Evolutionary conservation across 805 yeast genomes (phyloP).

Genomic region (Ogataea pignaliae): DNA sequence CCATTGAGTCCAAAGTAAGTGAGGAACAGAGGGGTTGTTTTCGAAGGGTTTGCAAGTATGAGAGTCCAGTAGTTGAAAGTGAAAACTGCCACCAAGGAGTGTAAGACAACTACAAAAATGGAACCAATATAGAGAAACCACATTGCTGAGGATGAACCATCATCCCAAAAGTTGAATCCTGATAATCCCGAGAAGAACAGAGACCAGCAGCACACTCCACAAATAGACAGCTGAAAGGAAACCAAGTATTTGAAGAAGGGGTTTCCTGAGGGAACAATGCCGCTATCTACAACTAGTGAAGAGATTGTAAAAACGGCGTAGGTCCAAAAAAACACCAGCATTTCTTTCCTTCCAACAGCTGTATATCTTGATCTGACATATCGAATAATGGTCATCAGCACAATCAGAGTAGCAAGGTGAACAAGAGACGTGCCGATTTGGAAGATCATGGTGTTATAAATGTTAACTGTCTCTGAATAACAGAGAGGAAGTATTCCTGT

Average conservation of each 20-base stretch:
- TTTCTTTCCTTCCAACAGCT: constrained; percentile 89
- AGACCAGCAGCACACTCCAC: constrained; percentile 67
- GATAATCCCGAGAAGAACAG: constrained; percentile 70
- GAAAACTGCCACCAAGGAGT: constrained; percentile 62
- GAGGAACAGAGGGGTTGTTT: constrained; percentile 67
- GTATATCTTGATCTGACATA: constrained; percentile 83
- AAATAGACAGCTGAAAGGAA: constrained; percentile 70
- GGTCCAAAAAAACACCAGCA: constrained; percentile 66
- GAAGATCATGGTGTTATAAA: constrained; percentile 89
- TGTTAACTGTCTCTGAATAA: constrained; percentile 78
- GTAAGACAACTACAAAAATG: constrained; percentile 53
- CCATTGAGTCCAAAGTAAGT: constrained; percentile 72
- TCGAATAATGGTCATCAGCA: constrained; percentile 66
- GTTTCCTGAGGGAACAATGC: constrained; percentile 87
- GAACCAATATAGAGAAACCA: constrained; percentile 49
- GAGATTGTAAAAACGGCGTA: constrained; percentile 54
- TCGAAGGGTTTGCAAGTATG: constrained; percentile 37
- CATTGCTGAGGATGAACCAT: constrained; percentile 72
- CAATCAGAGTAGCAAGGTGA: constrained; percentile 67
- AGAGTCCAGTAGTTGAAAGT: constrained; percentile 69
- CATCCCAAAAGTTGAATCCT: constrained; percentile 92
- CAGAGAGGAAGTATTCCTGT: constrained; percentile 73
- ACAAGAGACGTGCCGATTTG: constrained; percentile 85
- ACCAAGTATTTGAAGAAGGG: constrained; percentile 75
- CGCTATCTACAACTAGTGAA: constrained; percentile 81